phyloP scores from a whole-genome alignment of 1,284 basidiomycete species.

The Pyrrhoderma noxium region DNA sequence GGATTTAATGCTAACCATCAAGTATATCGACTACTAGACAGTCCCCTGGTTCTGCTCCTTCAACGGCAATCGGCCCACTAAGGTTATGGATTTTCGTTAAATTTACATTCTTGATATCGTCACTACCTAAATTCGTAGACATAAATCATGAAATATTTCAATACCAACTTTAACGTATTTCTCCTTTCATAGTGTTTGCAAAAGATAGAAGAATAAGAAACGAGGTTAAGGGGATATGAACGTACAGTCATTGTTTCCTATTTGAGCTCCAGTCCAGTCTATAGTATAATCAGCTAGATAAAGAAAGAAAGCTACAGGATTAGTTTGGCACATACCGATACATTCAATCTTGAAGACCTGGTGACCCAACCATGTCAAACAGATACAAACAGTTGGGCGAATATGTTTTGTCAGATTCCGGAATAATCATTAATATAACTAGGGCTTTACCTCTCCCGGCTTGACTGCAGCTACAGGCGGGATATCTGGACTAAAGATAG shows the following conservation, averaged over 20 bases:
- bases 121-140: constrained; percentile 41
- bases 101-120: constrained; percentile 63
- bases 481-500: constrained; percentile 50
- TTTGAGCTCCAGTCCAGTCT: constrained; percentile 75
- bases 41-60: constrained; percentile 73
- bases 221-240: constrained; percentile 9
- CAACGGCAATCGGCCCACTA: constrained; percentile 67
- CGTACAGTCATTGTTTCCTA: constrained; percentile 67
- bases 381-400: no score
- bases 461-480: constrained; percentile 58
- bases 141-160: neutral
- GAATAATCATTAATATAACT: neutral
- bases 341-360: constrained; percentile 72
- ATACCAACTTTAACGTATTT: neutral
- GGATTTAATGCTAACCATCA: constrained; percentile 39
- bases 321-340: constrained; percentile 39
- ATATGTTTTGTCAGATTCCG: no score
- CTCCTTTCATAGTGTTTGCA: neutral
- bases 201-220: neutral
- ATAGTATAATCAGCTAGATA: no score
- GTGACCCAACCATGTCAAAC: neutral
- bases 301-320: no score
- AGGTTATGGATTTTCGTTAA: constrained; percentile 65
- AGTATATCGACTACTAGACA: constrained; percentile 69
- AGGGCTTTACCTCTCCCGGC: constrained; percentile 44